Base-by-base conservation (phyloP, 805 yeast species). In the Wickerhamomyces mucosus region DNA sequence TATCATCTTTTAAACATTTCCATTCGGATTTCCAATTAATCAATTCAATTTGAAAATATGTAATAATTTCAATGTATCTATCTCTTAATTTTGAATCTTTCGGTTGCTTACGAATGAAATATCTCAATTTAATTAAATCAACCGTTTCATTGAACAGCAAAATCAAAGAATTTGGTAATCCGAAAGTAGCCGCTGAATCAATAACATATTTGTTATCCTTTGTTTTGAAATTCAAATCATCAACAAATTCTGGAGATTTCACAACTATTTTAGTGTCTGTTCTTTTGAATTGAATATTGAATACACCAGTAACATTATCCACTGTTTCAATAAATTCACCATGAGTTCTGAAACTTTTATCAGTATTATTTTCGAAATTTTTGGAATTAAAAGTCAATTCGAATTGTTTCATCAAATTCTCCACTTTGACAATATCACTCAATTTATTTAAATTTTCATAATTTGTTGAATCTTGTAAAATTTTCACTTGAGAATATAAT, bases 171-270 rank as follows among this genome's bases (percentile, higher is more conserved):
- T 81, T 83, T 7, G 95, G 95, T 34, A 85, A 59, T 1, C 95
- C 95, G 50, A 82, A 84, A 30, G 84, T 60, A 0, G 88, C 82
- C 52, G 81, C 94, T 1, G 88, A 77, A 7, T 86, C 76, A 39
- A 78, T 64, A 32, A 70, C 70, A 22, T 68, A 72, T 37, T 53
- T 59, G 50, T 62, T 50, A 19, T 60, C 39, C 46, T 61, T 16
- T 61, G 61, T 29, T 55, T 59, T 36, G 15, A 42, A 36, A 1
- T 42, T 35, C 14, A 28, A 34, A 18, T 40, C 42, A 38, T 61
- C 70, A 16, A 63, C 61, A 38, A 70, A 68, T 7, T 52, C 51
- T 12, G 67, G 65, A 11, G 39, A 60, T 16, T 38, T 38, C 19
- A 29, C 34, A 4, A 38, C 37, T 7, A 21, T 21, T 14, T 7